Percentiles rank a stretch among this genome's conserved stretches.
Evolutionary conservation across 2,329 filamentous ascomycete species (phyloP).

Genomic region (Decorospora gaudefroyi): DNA sequence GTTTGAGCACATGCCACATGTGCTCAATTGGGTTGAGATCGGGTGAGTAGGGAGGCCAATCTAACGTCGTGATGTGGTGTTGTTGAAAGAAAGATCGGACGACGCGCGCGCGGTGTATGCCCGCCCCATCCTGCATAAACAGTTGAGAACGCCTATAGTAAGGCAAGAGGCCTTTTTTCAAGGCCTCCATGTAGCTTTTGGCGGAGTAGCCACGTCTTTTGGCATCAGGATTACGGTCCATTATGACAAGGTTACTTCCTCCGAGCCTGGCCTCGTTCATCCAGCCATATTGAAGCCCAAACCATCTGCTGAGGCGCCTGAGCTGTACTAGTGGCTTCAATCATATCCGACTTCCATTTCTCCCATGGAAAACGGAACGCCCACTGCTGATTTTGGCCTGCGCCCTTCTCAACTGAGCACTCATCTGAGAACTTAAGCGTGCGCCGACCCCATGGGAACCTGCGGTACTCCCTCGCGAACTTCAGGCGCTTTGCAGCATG

Average conservation of each 20-base stretch:
- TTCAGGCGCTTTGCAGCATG: background rate
- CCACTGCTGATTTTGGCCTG: conserved; percentile 8
- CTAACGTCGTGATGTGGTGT: conserved; percentile 18
- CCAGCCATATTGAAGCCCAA: conserved; percentile 20
- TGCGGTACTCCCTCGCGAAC: conserved; percentile 5
- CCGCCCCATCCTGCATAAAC: conserved; percentile 30
- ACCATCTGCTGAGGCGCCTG: conserved; percentile 18
- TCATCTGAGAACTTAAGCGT: conserved; percentile 18
- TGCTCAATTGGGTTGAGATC: conserved; percentile 40
- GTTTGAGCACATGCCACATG: conserved; percentile 29
- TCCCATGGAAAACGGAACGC: conserved; percentile 17
- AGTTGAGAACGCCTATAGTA: conserved; percentile 7
- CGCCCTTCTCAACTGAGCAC: conserved; percentile 23
- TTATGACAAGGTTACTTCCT: conserved; percentile 12
- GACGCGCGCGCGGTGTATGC: conserved; percentile 19
- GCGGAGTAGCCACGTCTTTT: conserved; percentile 9
- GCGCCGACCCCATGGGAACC: conserved; percentile 7
- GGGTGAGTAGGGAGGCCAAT: conserved; percentile 28
- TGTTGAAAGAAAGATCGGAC: conserved; percentile 16
- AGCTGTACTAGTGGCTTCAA: conserved; percentile 11
- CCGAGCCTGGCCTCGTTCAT: conserved; percentile 5
- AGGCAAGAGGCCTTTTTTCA: conserved; percentile 14
- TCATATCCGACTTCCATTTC: conserved; percentile 22
- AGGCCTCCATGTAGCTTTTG: conserved; percentile 13
- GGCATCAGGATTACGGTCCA: conserved; percentile 16